Evolutionary conservation across 2,329 filamentous ascomycete species (phyloP), one percentile per base, ranked within the genome.

Genomic region (Sporothrix globosa): DNA sequence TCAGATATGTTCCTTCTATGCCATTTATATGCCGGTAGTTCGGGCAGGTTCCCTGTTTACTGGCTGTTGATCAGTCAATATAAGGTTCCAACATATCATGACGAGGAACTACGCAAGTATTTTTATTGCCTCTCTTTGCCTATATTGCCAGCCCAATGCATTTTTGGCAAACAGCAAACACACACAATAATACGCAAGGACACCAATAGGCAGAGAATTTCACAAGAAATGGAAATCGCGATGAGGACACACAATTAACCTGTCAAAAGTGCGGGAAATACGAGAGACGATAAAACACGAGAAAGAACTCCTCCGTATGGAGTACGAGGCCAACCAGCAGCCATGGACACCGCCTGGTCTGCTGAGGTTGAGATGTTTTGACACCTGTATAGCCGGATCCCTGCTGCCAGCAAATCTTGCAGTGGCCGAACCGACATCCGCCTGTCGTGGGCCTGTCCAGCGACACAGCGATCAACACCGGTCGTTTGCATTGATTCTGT

Each of bases 371-470:
- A 11, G 3, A 24, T 21, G 10, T 11, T 44, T 39, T 39, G 56
- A 44, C 11, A 11, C 13, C 30, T 13, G 19, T n/a, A 6, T 6
- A 34, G 61, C 44, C 41, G 50, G 61, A 65, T 65, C 27, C 61
- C 44, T 48, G 61, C 17, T 50, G 61, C 46, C 44, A 65, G 61
- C 61, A 65, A 50, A 65, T 50, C 61, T 61, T 61, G 58, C 58
- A 61, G 58, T 61, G 58, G 39, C 58, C 39, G 39, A 50, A 65
- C 17, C 24, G 44, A 65, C 24, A 9, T n/a, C 61, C 61, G 44
- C 24, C 61, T 50, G 41, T n/a, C 41, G 11, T 1, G 14, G 41
- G 24, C 61, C 24, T 34, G 27, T 13, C 19, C 7, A 50, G 41
- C 14, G 41, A 19, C 24, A 24, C 39, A 65, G 44, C 17, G 61